Conservation (phyloP, 73 alveolate genomes). For the Paramecium biaurelia region DNA sequence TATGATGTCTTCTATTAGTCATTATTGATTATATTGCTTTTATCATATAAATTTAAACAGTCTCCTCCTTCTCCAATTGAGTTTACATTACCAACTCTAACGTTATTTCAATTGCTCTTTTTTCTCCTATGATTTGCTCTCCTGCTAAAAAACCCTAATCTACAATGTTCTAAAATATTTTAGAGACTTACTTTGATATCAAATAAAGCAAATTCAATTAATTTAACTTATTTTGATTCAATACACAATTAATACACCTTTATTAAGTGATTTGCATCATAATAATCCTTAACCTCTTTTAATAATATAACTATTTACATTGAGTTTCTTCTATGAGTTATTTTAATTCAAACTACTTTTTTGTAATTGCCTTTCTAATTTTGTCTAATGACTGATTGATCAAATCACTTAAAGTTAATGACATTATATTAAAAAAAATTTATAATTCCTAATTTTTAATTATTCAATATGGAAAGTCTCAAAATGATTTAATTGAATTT, state of each 20-base stretch:
- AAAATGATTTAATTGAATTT: neutral
- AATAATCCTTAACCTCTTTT: neutral
- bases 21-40: neutral
- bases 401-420: conserved; percentile 15
- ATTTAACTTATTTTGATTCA: neutral
- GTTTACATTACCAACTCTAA: neutral
- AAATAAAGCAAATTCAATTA: conserved; percentile 33
- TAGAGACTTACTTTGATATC: neutral
- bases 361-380: neutral
- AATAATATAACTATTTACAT: neutral
- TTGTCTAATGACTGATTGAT: conserved; percentile 2
- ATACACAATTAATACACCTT: neutral
- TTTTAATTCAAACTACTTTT: neutral
- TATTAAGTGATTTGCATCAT: conserved; percentile 4
- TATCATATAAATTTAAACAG: conserved; percentile 29
- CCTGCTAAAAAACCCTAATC: neutral
- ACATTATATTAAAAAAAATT: neutral
- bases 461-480: neutral
- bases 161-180: neutral
- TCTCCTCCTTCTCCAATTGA: neutral
- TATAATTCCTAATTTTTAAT: neutral
- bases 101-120: neutral
- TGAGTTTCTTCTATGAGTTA: neutral
- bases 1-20: conserved; percentile 13
- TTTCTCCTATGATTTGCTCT: neutral